Base-by-base conservation (phyloP, 116 monocot genomes). In the Zostera marina region DNA sequence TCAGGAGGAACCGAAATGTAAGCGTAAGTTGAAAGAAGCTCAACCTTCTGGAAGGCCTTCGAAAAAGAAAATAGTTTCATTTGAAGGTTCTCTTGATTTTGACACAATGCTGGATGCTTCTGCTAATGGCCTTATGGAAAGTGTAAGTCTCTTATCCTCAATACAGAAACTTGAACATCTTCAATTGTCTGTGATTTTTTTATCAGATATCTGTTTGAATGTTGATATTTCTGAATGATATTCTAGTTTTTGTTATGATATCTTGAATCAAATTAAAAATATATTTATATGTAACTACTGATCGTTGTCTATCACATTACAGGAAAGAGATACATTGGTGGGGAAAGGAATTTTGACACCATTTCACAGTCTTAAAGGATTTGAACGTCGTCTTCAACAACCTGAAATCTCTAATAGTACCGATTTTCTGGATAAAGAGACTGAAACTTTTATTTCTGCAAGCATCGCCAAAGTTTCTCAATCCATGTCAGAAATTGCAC, bases 321-420 rank as follows among this genome's bases (percentile, higher is more conserved):
- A 89, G 96, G 89, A 88, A 70, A 88, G 80, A 52, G 89, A 96
- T 53, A 66, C 85, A 56, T 58, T 88, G 64, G 72, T 88, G 22
- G 67, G 89, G 20, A 96, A 85, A 58, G 93, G 93, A 9, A 44
- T 87, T 22, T 69, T 84, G 58, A 93, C 93, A 22, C 88, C 93
- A 68, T 93, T 93, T 74, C 93, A 93, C 66, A 87, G 69, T 65
- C 76, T 93, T 41, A 74, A 81, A 74, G 96, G 89, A 56, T 89
- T 96, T 70, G 96, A 85, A 66, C 80, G 84, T 0, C 66, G 88
- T 60, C 62, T 94, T 32, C 79, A 88, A 71, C 68, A 73, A 67
- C 68, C 77, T 64, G 85, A 51, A 19, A 66, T 72, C 55, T 81
- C 79, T 43, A 68, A 60, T 54, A 63, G 62, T 15, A 53, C 65